These are phyloP conservation scores for Vicia villosa DNA, from an alignment of 306 rosid genomes.

Conservation along the genomic window DNA sequence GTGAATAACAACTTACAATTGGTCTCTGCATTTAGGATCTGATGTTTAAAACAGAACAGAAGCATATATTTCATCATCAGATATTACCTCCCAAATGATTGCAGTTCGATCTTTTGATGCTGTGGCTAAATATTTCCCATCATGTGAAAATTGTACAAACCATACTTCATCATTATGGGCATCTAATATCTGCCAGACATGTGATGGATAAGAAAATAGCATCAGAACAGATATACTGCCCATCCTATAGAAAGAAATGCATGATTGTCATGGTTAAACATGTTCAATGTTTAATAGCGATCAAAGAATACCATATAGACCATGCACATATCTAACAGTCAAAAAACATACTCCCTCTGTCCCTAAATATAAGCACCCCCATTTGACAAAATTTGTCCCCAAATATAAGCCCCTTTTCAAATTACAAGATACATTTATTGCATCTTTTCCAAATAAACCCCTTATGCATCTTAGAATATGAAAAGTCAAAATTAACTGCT, in stretches of 20 bases:
- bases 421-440: too few species aligned
- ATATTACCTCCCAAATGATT: constrained; percentile 92
- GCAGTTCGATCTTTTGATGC: constrained; percentile 81
- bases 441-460: too few species aligned
- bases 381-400: too few species aligned
- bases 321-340: constrained; percentile 1
- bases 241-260: constrained; percentile 29
- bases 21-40: neutral
- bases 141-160: constrained; percentile 86
- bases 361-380: too few species aligned
- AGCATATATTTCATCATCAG: constrained; percentile 29
- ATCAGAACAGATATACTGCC: constrained; percentile 30
- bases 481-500: too few species aligned
- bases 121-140: constrained; percentile 89
- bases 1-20: constrained; percentile 25
- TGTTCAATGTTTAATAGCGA: neutral
- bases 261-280: neutral
- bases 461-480: too few species aligned
- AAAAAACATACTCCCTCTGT: neutral
- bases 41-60: constrained; percentile 28
- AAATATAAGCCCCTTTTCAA: too few species aligned
- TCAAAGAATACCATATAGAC: constrained; percentile 6
- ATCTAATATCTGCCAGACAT: constrained; percentile 60
- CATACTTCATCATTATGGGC: constrained; percentile 85
- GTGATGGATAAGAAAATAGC: constrained; percentile 22